These are phyloP conservation scores for Tetracladium marchalianum DNA, from an alignment of 495 filamentous ascomycete genomes.

Conservation along the genomic window DNA sequence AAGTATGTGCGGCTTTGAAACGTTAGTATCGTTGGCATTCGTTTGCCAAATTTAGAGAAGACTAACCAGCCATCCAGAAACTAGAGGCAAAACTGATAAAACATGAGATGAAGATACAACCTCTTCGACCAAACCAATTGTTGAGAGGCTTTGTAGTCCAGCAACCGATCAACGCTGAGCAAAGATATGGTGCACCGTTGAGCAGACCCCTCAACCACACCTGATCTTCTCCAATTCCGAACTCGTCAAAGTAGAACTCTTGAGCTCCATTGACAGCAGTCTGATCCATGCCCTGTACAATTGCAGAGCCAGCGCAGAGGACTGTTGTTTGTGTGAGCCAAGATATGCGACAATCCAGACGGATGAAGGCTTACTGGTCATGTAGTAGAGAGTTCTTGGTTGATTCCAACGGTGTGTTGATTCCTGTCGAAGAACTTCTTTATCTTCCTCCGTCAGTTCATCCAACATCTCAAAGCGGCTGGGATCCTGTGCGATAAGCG, in stretches of 20 bases:
- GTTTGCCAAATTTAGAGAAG: too few species aligned
- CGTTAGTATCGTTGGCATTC: too few species aligned
- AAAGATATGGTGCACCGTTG: constrained; percentile 62
- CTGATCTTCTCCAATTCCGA: constrained; percentile 48
- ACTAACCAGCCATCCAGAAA: too few species aligned
- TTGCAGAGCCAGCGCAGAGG: constrained; percentile 49
- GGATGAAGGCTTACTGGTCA: constrained; percentile 12
- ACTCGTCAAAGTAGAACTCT: constrained; percentile 53
- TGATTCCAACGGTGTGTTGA: constrained; percentile 51
- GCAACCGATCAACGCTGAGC: constrained; percentile 67
- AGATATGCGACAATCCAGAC: neutral
- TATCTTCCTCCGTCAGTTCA: neutral
- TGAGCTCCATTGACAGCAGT: constrained; percentile 74
- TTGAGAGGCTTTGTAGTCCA: constrained; percentile 85
- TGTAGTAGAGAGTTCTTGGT: constrained; percentile 54
- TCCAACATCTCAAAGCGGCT: neutral
- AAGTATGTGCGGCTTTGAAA: too few species aligned
- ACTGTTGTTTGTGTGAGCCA: constrained; percentile 30
- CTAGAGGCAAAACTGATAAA: too few species aligned
- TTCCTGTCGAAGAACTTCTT: constrained; percentile 39
- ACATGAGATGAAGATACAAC: constrained; percentile 78
- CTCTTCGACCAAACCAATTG: constrained; percentile 65
- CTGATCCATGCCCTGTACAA: constrained; percentile 67
- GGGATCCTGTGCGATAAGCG: neutral
- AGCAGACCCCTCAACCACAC: constrained; percentile 62